Percentiles rank a stretch among this genome's conserved stretches.
phyloP scores from a whole-genome alignment of 345 rosid genomes.

The Carallia pectinifolia region DNA sequence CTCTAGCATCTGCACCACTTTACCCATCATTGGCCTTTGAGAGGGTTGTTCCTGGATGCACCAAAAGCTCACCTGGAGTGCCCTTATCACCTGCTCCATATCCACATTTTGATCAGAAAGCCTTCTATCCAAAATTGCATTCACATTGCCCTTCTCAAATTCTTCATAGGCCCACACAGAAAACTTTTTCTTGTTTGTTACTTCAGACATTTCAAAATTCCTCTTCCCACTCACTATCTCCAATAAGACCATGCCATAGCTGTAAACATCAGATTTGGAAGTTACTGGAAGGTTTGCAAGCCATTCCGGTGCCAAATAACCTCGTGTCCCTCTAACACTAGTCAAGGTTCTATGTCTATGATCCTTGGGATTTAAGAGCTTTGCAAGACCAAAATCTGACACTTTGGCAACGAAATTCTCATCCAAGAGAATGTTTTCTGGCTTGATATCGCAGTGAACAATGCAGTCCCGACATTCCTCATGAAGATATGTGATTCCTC shows the following conservation, averaged over 20 bases:
- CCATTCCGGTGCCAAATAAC: slow-evolving; percentile 35
- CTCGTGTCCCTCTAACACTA: slow-evolving; percentile 35
- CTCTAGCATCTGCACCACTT: slow-evolving; percentile 35
- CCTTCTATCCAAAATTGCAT: slow-evolving; percentile 16
- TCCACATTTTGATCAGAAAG: slow-evolving; percentile 13
- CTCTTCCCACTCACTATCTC: slow-evolving; percentile 29
- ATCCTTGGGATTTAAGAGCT: slow-evolving; percentile 27
- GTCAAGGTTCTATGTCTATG: slow-evolving; percentile 24
- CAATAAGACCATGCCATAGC: slow-evolving; percentile 33
- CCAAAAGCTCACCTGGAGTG: slow-evolving; percentile 25
- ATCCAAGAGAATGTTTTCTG: slow-evolving; percentile 33
- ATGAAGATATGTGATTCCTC: slow-evolving; percentile 35
- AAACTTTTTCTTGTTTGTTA: slow-evolving; percentile 46
- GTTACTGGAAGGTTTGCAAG: slow-evolving; percentile 34
- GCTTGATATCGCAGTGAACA: slow-evolving; percentile 35
- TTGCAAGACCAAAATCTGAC: slow-evolving; percentile 35
- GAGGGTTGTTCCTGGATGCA: slow-evolving; percentile 34
- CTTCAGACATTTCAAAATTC: slow-evolving; percentile 23
- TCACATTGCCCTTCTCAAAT: slow-evolving; percentile 32
- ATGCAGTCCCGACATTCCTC: slow-evolving; percentile 39
- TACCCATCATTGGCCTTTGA: slow-evolving; percentile 30
- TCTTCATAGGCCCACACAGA: slow-evolving; percentile 62
- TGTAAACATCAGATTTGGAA: slow-evolving; percentile 30
- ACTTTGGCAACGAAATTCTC: slow-evolving; percentile 28
- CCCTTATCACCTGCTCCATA: slow-evolving; percentile 21